These are phyloP conservation scores for Solanum pimpinellifolium DNA, from an alignment of 257 asterid species.

Conservation along the genomic window DNA sequence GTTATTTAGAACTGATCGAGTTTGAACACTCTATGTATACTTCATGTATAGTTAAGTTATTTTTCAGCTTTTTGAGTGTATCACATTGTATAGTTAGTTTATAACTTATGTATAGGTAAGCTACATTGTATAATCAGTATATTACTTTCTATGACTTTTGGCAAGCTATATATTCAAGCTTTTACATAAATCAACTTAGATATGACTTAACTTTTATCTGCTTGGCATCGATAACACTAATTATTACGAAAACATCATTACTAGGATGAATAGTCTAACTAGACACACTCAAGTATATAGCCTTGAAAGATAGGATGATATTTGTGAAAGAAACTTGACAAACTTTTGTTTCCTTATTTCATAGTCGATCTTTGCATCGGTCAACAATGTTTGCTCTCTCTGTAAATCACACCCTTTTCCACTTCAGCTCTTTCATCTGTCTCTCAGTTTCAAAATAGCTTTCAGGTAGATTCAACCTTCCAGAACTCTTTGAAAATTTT, in stretches of 20 bases:
- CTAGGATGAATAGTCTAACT: not conserved
- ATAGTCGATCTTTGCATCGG: conserved; percentile 26
- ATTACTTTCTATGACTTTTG: not conserved
- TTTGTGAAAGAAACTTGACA: conserved; percentile 35
- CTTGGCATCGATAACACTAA: not conserved
- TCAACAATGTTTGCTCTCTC: conserved; percentile 45
- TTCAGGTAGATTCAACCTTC: conserved; percentile 19
- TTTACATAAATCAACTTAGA: not conserved
- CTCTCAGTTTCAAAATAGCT: conserved; percentile 27
- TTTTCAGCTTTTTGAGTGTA: not conserved
- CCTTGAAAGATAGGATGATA: conserved; percentile 41
- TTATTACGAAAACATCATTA: not conserved
- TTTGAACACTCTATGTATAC: not conserved
- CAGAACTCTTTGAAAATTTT: conserved; percentile 45
- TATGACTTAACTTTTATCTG: not conserved
- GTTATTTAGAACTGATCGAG: not conserved
- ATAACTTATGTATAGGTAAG: not conserved
- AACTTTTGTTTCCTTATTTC: conserved; percentile 56
- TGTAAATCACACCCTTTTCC: conserved; percentile 48
- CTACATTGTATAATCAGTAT: not conserved
- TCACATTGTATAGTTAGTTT: not conserved
- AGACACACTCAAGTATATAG: conserved; percentile 14
- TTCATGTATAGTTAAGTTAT: not conserved
- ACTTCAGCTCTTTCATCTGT: conserved; percentile 37
- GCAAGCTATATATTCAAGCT: not conserved